Evolutionary conservation across 1,139 yeast genomes (phyloP), one percentile per base, ranked within the genome.

Genomic region (Blastobotrys proliferans): DNA sequence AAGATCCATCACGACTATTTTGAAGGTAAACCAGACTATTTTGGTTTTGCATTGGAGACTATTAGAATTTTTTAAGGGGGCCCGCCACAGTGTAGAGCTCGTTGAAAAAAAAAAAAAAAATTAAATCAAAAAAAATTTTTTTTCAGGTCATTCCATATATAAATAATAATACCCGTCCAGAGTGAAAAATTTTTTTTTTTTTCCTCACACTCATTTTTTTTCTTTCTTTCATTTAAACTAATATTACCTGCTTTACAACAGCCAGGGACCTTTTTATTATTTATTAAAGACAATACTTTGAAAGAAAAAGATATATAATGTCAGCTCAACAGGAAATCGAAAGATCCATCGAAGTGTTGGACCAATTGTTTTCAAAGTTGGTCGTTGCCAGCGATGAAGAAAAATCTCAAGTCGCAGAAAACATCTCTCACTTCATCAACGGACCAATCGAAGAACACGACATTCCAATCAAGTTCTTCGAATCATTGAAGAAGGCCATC

Each of bases 401-500:
- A 67, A 81, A 90, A 71, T 81, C 79, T 53, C 82, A 78, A 66
- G 94, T 95, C 66, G 94, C 97, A 66, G 69, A 83, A 62, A 87
- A 86, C 68, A 85, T 92, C 64, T 80, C 97, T 56, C 80, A 94
- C 52, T 90, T 92, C 77, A 79, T 92, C 72, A 92, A 90, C 74
- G 94, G 97, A 57, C 86, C 94, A 63, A 88, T 90, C 72, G 92
- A 90, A 69, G 98, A 92, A 76, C 97, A 92, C 73, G 97, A 90
- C 73, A 94, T 90, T 57, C 98, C 99, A 62, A 81, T 76, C 64
- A 81, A 80, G 66, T 88, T 90, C 78, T 86, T 90, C 69, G 69
- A 68, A 51, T 81, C 83, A 67, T 79, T 92, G 68, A 74, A 76
- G 69, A 77, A 77, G 62, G 82, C 94, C 60, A 73, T 90, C 63